Base-by-base conservation (phyloP, 106 monocot species). In the Allium fistulosum region DNA sequence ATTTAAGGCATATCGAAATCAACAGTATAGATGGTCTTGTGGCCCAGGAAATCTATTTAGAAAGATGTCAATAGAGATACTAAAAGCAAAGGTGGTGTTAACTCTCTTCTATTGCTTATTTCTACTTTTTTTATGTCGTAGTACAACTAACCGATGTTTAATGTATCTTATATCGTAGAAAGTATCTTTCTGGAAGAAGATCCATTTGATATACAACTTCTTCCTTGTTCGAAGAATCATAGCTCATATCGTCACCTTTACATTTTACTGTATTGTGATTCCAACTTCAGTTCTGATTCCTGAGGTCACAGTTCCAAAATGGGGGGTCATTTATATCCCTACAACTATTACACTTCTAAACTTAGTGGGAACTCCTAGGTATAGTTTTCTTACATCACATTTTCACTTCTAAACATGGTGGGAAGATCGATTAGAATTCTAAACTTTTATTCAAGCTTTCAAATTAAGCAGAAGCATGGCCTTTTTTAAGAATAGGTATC, bases 21-120 rank as follows among this genome's bases (percentile, higher is more conserved):
- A 83, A 69, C 83, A 83, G 45, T 76, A 76, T 55, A 62, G 83
- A 37, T 83, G 83, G 83, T 62, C 83, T 22, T 83, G 83, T 72
- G 83, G 83, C 17, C 76, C 83, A 5, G 76, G 79, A 16, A 79
- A 83, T 58, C 75, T 83, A 53, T 83, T 83, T 62, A 71, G 76
- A 69, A 83, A 83, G 69, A 75, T 73, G 49, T 60, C 58, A 28
- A 56, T 50, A 7, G 79, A 83, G 61, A 83, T 83, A 65, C 26
- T 73, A 18, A 52, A 14, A 13, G 63, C 62, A 22, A 76, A 76
- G 79, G 83, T 83, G 50, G 37, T 37, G 0, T 37, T 37, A 37
- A 2, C 37, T 37, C 2, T 37, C 5, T 37, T 37, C 37, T 37
- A 37, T 37, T 37, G 37, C 5, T 37, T 37, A 37, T 37, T 37